Percentiles rank a stretch among this genome's conserved stretches.
These are phyloP conservation scores for Xylariomycetidae sp. DNA, from an alignment of 2,329 filamentous ascomycete species.

Conservation along the genomic window DNA sequence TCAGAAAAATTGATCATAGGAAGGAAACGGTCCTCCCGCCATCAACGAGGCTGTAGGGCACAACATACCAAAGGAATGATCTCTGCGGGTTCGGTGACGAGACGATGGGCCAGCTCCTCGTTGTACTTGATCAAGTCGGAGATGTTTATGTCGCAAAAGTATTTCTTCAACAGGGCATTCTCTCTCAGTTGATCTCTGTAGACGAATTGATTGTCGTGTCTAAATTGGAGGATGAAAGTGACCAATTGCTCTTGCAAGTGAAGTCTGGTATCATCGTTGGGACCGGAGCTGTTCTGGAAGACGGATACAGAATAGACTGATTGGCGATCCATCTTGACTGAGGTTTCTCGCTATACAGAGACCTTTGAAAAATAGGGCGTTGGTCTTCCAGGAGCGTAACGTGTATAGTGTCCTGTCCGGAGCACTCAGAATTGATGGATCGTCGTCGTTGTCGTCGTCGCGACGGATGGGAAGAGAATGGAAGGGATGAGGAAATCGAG, in stretches of 20 bases:
- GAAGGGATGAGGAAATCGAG: no score
- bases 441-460: no score
- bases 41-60: no score
- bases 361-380: no score
- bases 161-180: slow-evolving; percentile 90
- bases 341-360: slow-evolving; percentile 2
- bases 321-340: slow-evolving; percentile 70
- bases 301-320: slow-evolving; percentile 83
- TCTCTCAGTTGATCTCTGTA: slow-evolving; percentile 97
- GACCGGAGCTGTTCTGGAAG: slow-evolving; percentile 63
- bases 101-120: slow-evolving; percentile 85
- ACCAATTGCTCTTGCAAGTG: slow-evolving; percentile 76
- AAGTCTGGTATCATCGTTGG: slow-evolving; percentile 63
- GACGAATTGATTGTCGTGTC: slow-evolving; percentile 89
- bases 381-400: no score
- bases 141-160: slow-evolving; percentile 94
- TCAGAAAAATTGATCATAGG: no score
- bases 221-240: slow-evolving; percentile 89
- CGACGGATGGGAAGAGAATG: no score
- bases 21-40: no score
- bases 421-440: no score
- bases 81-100: slow-evolving; percentile 85
- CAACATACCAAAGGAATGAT: slow-evolving; percentile 83
- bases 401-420: no score
- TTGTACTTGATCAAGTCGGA: slow-evolving; percentile 94